Conservation (phyloP, 2,329 filamentous ascomycete genomes). For the Trichoderma guizhouense region DNA sequence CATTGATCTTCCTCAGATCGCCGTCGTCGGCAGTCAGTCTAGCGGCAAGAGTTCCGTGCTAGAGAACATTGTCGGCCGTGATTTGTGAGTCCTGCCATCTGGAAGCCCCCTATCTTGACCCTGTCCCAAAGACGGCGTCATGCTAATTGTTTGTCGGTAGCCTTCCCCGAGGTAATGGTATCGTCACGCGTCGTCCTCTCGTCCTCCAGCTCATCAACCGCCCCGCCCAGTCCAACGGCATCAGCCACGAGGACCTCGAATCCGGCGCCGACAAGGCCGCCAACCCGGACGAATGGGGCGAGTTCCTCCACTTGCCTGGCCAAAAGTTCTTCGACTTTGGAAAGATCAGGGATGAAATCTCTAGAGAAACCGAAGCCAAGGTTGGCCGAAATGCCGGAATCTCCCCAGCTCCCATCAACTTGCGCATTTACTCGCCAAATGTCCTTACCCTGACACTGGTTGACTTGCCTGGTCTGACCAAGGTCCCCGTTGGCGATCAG, state of each 20-base stretch:
- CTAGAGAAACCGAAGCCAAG: slow-evolving; percentile 93
- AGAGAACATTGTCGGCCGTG: slow-evolving; percentile 97
- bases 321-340: slow-evolving; percentile 98
- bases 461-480: slow-evolving; percentile 92
- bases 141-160: slow-evolving; percentile 44
- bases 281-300: slow-evolving; percentile 95
- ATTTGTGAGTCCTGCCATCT: slow-evolving; percentile 70
- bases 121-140: no score
- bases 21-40: slow-evolving; percentile 95
- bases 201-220: slow-evolving; percentile 98
- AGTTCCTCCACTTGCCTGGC: slow-evolving; percentile 95
- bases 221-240: slow-evolving; percentile 69
- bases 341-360: slow-evolving; percentile 97
- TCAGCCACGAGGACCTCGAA: slow-evolving; percentile 61
- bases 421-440: slow-evolving; percentile 97
- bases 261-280: slow-evolving; percentile 76
- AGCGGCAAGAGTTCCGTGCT: slow-evolving; percentile 99
- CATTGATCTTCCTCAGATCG: slow-evolving; percentile 97
- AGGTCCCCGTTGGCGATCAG: slow-evolving; percentile 94
- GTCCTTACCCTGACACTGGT: slow-evolving; percentile 95
- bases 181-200: slow-evolving; percentile 92
- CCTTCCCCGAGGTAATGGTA: slow-evolving; percentile 93
- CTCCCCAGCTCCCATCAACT: slow-evolving; percentile 93
- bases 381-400: slow-evolving; percentile 96
- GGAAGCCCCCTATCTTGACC: not conserved